Conservation (phyloP, 306 rosid species). For the Glycine tomentella region DNA sequence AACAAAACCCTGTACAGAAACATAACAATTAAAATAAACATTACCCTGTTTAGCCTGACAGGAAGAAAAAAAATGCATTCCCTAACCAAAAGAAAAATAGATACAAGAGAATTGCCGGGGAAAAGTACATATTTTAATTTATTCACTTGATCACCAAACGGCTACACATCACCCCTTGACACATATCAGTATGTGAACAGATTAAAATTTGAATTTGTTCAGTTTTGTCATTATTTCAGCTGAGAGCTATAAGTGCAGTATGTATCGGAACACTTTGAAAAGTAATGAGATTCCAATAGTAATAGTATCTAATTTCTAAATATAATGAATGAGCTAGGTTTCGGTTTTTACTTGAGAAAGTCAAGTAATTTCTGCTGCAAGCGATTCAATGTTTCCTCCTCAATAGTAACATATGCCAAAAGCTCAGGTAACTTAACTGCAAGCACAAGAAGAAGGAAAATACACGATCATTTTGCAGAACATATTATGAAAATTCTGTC, state of each 20-base stretch:
- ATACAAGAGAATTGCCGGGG: background rate
- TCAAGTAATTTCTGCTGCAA: slow-evolving; percentile 80
- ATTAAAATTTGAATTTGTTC: too few relatives aligned
- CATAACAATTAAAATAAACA: background rate
- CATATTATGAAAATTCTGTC: slow-evolving; percentile 20
- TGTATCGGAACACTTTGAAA: background rate
- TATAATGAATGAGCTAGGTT: slow-evolving; percentile 29
- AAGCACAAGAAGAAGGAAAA: slow-evolving; percentile 56
- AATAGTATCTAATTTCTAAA: slow-evolving; percentile 6
- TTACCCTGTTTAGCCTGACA: slow-evolving; percentile 1
- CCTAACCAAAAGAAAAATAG: slow-evolving; percentile 24
- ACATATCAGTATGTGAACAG: too few relatives aligned
- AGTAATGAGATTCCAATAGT: slow-evolving; percentile 6
- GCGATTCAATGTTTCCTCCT: slow-evolving; percentile 81
- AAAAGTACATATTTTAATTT: slow-evolving; percentile 16
- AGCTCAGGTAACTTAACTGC: slow-evolving; percentile 98
- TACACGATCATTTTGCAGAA: slow-evolving; percentile 27
- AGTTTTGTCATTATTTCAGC: slow-evolving; percentile 8
- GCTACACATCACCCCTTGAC: too few relatives aligned
- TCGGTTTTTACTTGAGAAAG: slow-evolving; percentile 71
- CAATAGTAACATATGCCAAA: slow-evolving; percentile 84
- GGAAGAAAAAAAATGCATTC: slow-evolving; percentile 5
- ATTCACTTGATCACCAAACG: slow-evolving; percentile 1
- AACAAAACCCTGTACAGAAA: slow-evolving; percentile 27
- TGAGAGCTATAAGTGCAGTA: slow-evolving; percentile 21